phyloP scores from a whole-genome alignment of 1,284 basidiomycete species.

The Pseudozyma thailandica region DNA sequence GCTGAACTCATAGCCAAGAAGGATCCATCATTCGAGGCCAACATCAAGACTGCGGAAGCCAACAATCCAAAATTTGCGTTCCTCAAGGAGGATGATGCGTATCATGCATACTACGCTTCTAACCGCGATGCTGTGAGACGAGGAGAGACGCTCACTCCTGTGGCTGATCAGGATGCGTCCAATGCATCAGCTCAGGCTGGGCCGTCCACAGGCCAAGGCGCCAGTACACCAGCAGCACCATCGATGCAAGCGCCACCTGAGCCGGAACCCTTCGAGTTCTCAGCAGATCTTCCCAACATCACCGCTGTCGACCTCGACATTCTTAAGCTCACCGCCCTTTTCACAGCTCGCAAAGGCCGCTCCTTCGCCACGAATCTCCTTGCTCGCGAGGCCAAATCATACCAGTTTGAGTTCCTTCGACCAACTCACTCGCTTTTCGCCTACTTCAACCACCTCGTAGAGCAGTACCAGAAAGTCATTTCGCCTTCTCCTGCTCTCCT shows the following conservation, averaged over 20 bases:
- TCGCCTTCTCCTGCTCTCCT: constrained; percentile 82
- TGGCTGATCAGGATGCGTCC: constrained; percentile 14
- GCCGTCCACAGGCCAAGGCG: not conserved
- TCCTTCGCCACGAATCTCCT: constrained; percentile 86
- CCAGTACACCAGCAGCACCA: constrained; percentile 4
- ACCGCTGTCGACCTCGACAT: constrained; percentile 82
- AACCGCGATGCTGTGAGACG: constrained; percentile 54
- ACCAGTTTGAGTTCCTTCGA: constrained; percentile 96
- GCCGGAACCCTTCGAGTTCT: constrained; percentile 85
- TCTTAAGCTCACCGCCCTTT: constrained; percentile 83
- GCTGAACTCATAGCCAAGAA: constrained; percentile 83
- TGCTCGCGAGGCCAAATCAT: constrained; percentile 89
- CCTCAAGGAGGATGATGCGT: constrained; percentile 59
- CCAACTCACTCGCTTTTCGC: constrained; percentile 95
- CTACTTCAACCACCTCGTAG: constrained; percentile 95
- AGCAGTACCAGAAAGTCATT: constrained; percentile 92
- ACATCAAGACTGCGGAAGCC: constrained; percentile 58
- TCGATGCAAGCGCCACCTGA: constrained; percentile 72
- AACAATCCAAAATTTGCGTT: constrained; percentile 64
- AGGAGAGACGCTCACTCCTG: constrained; percentile 33
- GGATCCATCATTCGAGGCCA: constrained; percentile 63
- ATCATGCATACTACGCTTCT: constrained; percentile 64
- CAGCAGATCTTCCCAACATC: constrained; percentile 87
- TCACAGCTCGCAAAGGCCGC: constrained; percentile 90
- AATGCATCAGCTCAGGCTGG: constrained; percentile 5